A percentile compares a stretch with the other conserved stretches of the same genome.
Conservation (phyloP, 208 protist species). For the Leptomonas seymouri region DNA sequence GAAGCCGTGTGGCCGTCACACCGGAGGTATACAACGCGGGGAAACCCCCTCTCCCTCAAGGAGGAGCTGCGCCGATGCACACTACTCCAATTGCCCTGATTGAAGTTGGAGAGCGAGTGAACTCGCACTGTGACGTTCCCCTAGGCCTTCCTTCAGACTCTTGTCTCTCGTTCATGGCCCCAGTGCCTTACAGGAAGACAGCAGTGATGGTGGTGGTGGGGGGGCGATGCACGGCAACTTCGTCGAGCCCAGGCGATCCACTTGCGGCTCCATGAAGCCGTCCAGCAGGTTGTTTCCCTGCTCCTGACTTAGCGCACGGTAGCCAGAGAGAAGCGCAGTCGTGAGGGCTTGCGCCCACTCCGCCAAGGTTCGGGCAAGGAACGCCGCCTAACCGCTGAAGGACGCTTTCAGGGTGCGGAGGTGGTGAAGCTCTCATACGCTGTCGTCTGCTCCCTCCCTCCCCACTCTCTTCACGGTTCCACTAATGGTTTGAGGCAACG, state of each 20-base stretch:
- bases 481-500: constrained; percentile 11
- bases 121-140: too few species aligned
- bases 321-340: constrained; percentile 16
- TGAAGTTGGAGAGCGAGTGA: too few species aligned
- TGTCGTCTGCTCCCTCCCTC: not conserved
- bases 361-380: not conserved
- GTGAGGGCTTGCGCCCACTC: constrained; percentile 14
- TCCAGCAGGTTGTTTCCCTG: constrained; percentile 13
- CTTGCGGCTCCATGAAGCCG: constrained; percentile 1
- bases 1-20: too few species aligned
- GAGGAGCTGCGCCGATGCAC: not conserved
- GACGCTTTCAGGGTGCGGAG: constrained; percentile 19
- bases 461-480: not conserved
- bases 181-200: too few species aligned
- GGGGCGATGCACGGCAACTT: constrained; percentile 10
- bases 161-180: too few species aligned
- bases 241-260: constrained; percentile 17
- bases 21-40: too few species aligned
- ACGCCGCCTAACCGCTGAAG: not conserved
- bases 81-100: too few species aligned
- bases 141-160: too few species aligned
- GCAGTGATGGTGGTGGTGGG: not conserved
- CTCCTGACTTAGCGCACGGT: constrained; percentile 6
- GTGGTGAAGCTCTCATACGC: not conserved
- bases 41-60: too few species aligned